A percentile compares a stretch with the other conserved stretches of the same genome.
Conservation (phyloP, 1,284 basidiomycete genomes). For the Crucibulum parvulum region DNA sequence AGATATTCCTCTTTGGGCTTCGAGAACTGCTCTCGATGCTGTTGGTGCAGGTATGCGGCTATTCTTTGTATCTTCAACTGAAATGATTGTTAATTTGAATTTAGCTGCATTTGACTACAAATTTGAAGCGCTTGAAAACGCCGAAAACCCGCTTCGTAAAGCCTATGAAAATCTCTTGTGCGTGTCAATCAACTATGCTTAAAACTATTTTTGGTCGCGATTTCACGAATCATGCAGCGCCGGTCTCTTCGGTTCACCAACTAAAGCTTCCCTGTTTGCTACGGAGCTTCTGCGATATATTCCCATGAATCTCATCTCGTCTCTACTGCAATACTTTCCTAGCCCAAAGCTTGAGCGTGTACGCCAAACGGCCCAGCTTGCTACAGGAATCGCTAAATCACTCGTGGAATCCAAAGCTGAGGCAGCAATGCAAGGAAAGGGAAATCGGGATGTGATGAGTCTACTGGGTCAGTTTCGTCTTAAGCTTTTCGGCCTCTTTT, state of each 20-base stretch:
- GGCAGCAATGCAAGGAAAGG: constrained; percentile 47
- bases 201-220: background rate
- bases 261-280: constrained; percentile 47
- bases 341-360: constrained; percentile 46
- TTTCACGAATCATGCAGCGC: constrained; percentile 28
- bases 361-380: constrained; percentile 46
- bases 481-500: background rate
- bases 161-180: constrained; percentile 1
- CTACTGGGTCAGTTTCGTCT: constrained; percentile 38
- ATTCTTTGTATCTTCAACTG: background rate
- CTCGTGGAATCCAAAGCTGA: constrained; percentile 48
- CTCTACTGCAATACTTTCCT: constrained; percentile 49
- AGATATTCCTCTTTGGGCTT: constrained; percentile 8
- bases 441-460: constrained; percentile 48
- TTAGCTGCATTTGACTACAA: constrained; percentile 6
- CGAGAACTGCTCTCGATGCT: constrained; percentile 10
- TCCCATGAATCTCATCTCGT: constrained; percentile 44
- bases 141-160: constrained; percentile 3
- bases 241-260: constrained; percentile 46
- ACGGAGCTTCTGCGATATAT: constrained; percentile 38
- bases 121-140: constrained; percentile 2
- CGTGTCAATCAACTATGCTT: background rate
- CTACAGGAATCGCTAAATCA: constrained; percentile 43
- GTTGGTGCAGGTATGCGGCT: constrained; percentile 10
- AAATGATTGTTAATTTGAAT: background rate